A percentile compares a stretch with the other conserved stretches of the same genome.
phyloP scores from a whole-genome alignment of 176 grass and related monocot genomes.

The Aegilops tauschii region DNA sequence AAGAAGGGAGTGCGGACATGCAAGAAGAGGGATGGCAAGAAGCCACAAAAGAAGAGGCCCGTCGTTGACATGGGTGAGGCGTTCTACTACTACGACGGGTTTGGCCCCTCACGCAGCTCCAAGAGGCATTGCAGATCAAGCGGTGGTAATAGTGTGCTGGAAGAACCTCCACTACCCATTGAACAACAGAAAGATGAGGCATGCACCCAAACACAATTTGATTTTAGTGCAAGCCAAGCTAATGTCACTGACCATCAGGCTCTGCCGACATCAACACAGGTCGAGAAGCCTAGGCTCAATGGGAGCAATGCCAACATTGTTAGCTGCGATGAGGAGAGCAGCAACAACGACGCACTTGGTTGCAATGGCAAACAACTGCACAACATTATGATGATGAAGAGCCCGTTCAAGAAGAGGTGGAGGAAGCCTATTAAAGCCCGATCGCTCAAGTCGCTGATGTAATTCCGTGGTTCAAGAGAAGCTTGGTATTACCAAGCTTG shows the following conservation, averaged over 20 bases:
- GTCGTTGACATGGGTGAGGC: background rate
- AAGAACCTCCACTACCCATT: background rate
- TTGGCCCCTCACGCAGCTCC: slow-evolving; percentile 21
- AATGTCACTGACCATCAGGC: background rate
- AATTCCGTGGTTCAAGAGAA: background rate
- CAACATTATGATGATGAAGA: background rate
- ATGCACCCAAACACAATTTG: background rate
- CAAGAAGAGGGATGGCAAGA: slow-evolving; percentile 48
- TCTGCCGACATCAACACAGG: background rate
- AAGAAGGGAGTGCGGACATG: background rate
- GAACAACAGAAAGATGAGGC: background rate
- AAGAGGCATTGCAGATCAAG: slow-evolving; percentile 40
- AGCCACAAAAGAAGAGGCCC: slow-evolving; percentile 27
- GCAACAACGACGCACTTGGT: background rate
- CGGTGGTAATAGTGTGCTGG: background rate
- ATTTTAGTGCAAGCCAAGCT: background rate
- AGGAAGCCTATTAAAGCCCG: slow-evolving; percentile 49
- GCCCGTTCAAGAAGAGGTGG: slow-evolving; percentile 6
- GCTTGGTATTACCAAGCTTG: background rate
- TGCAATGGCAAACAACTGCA: background rate
- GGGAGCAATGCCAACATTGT: background rate
- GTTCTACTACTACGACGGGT: slow-evolving; percentile 56
- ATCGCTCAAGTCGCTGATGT: slow-evolving; percentile 45
- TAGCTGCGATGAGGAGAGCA: background rate
- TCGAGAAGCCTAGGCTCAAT: background rate